Evolutionary conservation across 1,284 basidiomycete species (phyloP).

Genomic region (Puccinia novopanici): DNA sequence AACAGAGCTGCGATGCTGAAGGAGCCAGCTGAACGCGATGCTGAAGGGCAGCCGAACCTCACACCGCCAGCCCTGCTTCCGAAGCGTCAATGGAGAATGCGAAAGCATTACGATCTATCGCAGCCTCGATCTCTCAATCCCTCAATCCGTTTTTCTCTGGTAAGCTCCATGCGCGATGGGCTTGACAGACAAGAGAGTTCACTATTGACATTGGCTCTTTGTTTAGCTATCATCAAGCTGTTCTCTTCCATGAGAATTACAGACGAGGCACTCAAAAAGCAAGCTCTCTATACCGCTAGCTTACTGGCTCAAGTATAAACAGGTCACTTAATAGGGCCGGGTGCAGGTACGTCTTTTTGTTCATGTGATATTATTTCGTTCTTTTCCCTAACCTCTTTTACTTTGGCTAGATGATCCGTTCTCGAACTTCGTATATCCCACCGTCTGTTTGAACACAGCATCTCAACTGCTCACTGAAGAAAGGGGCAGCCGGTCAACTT

Average conservation of each 20-base stretch:
- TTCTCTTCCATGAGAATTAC: no score
- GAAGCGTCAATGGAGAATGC: slow-evolving; percentile 50
- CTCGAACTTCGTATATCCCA: slow-evolving; percentile 61
- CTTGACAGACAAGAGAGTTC: background rate
- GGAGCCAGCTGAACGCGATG: background rate
- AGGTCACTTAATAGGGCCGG: no score
- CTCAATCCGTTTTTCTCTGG: slow-evolving; percentile 86
- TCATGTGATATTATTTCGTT: no score
- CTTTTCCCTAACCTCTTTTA: no score
- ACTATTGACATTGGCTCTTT: slow-evolving; percentile 23
- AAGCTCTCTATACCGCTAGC: no score
- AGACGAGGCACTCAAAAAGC: no score
- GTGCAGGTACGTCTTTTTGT: no score
- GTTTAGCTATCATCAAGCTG: no score
- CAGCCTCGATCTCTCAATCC: slow-evolving; percentile 74
- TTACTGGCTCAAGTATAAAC: no score
- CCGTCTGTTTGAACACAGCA: slow-evolving; percentile 74
- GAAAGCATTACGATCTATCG: slow-evolving; percentile 80
- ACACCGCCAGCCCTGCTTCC: slow-evolving; percentile 17
- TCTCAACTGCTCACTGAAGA: slow-evolving; percentile 77
- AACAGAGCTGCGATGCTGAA: background rate
- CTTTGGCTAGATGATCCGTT: slow-evolving; percentile 52
- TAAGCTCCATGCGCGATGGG: slow-evolving; percentile 59
- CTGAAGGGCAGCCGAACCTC: slow-evolving; percentile 23
- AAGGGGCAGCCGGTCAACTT: slow-evolving; percentile 61